These are phyloP conservation scores for Alternaria ethzedia DNA, from an alignment of 2,329 filamentous ascomycete species.

Conservation along the genomic window DNA sequence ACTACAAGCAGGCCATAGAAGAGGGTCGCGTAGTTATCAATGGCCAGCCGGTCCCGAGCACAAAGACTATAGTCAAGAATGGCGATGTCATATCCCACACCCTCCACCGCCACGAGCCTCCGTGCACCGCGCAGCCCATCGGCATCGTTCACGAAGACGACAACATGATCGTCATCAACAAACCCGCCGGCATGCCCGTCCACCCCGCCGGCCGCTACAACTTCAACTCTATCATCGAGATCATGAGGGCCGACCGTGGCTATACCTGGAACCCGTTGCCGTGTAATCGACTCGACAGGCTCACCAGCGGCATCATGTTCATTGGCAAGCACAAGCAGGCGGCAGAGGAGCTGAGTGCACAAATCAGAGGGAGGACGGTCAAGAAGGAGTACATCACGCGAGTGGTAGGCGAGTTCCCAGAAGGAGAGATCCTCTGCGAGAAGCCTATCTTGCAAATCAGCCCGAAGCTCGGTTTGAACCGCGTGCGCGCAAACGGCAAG, in stretches of 20 bases:
- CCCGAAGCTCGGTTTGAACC: conserved; percentile 91
- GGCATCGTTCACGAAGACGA: conserved; percentile 88
- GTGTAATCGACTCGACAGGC: conserved; percentile 90
- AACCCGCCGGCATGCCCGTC: conserved; percentile 92
- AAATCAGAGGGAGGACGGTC: conserved; percentile 81
- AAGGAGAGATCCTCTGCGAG: conserved; percentile 88
- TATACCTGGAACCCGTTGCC: conserved; percentile 68
- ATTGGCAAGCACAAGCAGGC: conserved; percentile 84
- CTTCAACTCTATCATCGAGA: conserved; percentile 93
- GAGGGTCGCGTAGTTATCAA: conserved; percentile 81
- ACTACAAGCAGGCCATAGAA: conserved; percentile 84
- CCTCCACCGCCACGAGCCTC: conserved; percentile 92
- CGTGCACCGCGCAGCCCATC: conserved; percentile 81
- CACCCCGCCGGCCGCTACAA: conserved; percentile 95
- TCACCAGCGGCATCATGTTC: conserved; percentile 98
- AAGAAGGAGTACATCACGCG: conserved; percentile 95
- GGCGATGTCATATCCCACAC: conserved; percentile 93
- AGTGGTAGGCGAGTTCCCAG: conserved; percentile 89
- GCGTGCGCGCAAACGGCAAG: conserved; percentile 93
- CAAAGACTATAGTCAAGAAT: conserved; percentile 78
- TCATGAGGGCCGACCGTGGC: conserved; percentile 79
- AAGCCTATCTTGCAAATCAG: conserved; percentile 94
- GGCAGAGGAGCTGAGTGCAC: conserved; percentile 75
- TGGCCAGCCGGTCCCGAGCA: conserved; percentile 69
- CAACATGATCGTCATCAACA: conserved; percentile 94